Base-by-base conservation (phyloP, 2,329 filamentous ascomycete genomes). In the Hirsutella minnesotensis region DNA sequence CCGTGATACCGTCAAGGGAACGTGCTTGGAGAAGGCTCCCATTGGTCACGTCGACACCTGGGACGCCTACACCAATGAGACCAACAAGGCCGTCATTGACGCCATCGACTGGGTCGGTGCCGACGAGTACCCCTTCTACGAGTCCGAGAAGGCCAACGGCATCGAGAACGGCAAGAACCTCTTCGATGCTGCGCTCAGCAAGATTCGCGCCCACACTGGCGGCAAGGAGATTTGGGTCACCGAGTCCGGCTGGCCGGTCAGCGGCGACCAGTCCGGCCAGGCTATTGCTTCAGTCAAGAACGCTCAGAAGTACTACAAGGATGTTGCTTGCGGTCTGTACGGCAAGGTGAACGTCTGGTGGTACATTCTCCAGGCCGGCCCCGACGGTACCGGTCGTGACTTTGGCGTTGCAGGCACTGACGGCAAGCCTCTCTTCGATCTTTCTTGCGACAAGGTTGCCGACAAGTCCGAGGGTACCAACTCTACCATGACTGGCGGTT, bases 31-130 rank as follows among this genome's bases (percentile, higher is more conserved):
- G 31, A 63, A 64, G 20, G 72, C 68, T 38, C 69, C 76, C 16
- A 69, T 94, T 46, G 87, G 87, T 41, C 88, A 94, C 63, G 87
- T 94, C 58, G 88, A 94, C 59, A 94, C 88, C 41, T 94, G 86
- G 86, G 87, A 81, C 30, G 77, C 77, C 41, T 89, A 79, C 71
- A 77, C 78, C 58, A 87, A 94, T 62, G 62, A 65, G 41, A 76
- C 80, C 56, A 94, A 90, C 73, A 63, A 65, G 39, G 77, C 72
- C 35, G 78, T 94, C 46, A 78, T 86, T 46, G 69, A 79, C 9
- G 77, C 75, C 34, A 66, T 72, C 48, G 87, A 94, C 68, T 94
- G 79, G 73, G 62, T 94, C 46, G 88, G 88, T 51, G 77, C 90
- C 59, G 86, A 94, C 58, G 83, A 81, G 16, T 94, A 92, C 75